Evolutionary conservation across 2,329 filamentous ascomycete genomes (phyloP).

Genomic region (Exophiala dermatitidis): DNA sequence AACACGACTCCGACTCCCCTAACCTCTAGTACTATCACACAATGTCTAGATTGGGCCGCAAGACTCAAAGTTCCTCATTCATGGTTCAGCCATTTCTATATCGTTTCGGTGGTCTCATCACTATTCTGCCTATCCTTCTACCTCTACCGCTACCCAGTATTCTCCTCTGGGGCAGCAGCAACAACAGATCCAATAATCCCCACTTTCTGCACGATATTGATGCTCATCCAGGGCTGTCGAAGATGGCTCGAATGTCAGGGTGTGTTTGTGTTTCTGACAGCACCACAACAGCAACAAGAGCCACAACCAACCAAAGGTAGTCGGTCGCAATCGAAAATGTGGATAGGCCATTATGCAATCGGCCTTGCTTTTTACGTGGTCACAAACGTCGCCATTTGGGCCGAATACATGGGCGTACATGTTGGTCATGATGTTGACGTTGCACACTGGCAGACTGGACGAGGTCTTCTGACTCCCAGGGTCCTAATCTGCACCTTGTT

Average conservation of each 20-base stretch:
- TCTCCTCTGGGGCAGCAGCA: conserved; percentile 41
- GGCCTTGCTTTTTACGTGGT: conserved; percentile 70
- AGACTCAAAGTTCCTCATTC: conserved; percentile 66
- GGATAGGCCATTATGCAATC: conserved; percentile 72
- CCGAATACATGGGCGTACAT: conserved; percentile 47
- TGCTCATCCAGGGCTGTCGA: conserved; percentile 66
- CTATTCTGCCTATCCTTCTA: conserved; percentile 57
- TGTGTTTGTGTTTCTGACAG: conserved; percentile 52
- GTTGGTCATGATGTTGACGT: neutral
- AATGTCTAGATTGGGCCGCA: conserved; percentile 46
- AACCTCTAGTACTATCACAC: neutral
- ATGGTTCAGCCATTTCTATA: conserved; percentile 87
- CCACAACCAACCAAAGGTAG: too few relatives aligned
- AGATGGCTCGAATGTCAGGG: conserved; percentile 64
- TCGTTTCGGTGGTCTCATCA: conserved; percentile 61
- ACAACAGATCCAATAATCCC: conserved; percentile 37
- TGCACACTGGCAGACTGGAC: neutral
- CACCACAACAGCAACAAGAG: conserved; percentile 27
- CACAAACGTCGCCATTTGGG: conserved; percentile 71
- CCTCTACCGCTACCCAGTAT: too few relatives aligned
- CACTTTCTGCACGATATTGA: conserved; percentile 58
- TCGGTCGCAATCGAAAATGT: conserved; percentile 62
- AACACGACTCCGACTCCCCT: neutral
- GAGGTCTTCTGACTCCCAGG: conserved; percentile 4
- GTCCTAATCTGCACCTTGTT: conserved; percentile 31